phyloP scores from a whole-genome alignment of 2,329 filamentous ascomycete species.

The Triangularia verruculosa region DNA sequence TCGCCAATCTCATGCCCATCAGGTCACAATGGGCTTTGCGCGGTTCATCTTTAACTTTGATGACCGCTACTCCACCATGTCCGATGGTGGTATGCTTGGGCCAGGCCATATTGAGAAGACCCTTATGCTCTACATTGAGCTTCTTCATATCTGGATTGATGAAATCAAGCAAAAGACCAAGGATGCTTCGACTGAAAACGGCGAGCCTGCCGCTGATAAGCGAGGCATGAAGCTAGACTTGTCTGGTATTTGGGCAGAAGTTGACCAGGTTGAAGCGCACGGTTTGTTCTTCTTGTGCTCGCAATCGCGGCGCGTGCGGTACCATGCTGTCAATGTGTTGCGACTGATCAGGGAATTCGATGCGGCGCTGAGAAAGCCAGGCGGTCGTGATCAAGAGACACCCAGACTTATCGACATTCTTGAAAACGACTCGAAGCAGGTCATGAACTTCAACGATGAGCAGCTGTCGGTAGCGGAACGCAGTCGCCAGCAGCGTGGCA shows the following conservation, averaged over 20 bases:
- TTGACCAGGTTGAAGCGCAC: constrained; percentile 95
- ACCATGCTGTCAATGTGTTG: constrained; percentile 88
- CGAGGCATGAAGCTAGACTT: constrained; percentile 77
- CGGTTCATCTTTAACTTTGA: constrained; percentile 99
- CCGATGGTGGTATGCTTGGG: constrained; percentile 93
- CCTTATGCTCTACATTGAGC: constrained; percentile 84
- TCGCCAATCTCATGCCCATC: constrained; percentile 85
- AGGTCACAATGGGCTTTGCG: constrained; percentile 94
- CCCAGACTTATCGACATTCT: constrained; percentile 83
- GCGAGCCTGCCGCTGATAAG: constrained; percentile 64
- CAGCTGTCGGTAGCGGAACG: constrained; percentile 87
- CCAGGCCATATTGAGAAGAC: constrained; percentile 94
- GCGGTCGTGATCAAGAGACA: constrained; percentile 58
- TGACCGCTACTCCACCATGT: constrained; percentile 95
- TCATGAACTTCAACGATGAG: constrained; percentile 91
- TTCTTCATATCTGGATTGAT: constrained; percentile 95
- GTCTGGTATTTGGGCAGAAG: constrained; percentile 84
- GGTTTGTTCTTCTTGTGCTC: constrained; percentile 97
- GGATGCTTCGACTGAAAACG: constrained; percentile 63
- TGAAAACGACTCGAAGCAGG: constrained; percentile 80
- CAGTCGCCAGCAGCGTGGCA: constrained; percentile 85
- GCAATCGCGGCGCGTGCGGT: constrained; percentile 82
- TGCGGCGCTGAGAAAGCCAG: constrained; percentile 72
- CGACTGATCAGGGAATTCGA: constrained; percentile 94
- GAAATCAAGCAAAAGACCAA: constrained; percentile 86